Evolutionary conservation across 768 basidiomycete genomes (phyloP).

Genomic region (Podaxis sp.): DNA sequence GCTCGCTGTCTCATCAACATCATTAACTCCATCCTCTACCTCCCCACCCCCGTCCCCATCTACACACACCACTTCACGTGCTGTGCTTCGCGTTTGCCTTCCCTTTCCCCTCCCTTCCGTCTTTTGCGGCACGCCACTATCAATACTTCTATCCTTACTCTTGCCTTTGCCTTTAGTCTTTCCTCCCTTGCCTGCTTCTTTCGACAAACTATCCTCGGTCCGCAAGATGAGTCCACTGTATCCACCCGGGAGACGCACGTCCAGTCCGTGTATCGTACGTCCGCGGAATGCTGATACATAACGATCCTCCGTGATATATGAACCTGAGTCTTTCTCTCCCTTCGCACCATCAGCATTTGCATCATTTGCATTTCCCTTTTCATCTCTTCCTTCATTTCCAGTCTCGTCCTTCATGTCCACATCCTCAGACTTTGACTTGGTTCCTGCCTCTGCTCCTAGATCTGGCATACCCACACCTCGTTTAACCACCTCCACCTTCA

Average conservation of each 20-base stretch:
- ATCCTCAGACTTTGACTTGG: not conserved
- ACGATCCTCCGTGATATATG: not conserved
- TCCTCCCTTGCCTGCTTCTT: not conserved
- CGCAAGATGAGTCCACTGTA: slow-evolving; percentile 66
- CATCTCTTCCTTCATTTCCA: not conserved
- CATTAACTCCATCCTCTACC: slow-evolving; percentile 16
- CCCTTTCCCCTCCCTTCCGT: not conserved
- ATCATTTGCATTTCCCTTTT: too few species aligned
- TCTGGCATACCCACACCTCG: slow-evolving; percentile 2
- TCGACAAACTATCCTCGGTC: not conserved
- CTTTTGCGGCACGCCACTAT: too few species aligned
- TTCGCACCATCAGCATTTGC: too few species aligned
- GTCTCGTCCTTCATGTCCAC: not conserved
- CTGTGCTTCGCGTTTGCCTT: not conserved
- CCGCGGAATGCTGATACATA: slow-evolving; percentile 70
- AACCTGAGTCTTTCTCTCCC: too few species aligned
- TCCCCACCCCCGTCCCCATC: not conserved
- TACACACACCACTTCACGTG: not conserved
- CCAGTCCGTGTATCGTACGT: slow-evolving; percentile 67
- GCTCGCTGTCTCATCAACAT: slow-evolving; percentile 23
- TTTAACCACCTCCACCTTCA: slow-evolving; percentile 30
- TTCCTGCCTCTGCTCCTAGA: not conserved
- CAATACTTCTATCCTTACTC: too few species aligned
- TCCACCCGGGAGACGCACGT: slow-evolving; percentile 60
- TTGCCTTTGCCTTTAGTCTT: not conserved